Evolutionary conservation across 345 rosid genomes (phyloP), one percentile per base, ranked within the genome.

Genomic region (Euphorbia peplus): DNA sequence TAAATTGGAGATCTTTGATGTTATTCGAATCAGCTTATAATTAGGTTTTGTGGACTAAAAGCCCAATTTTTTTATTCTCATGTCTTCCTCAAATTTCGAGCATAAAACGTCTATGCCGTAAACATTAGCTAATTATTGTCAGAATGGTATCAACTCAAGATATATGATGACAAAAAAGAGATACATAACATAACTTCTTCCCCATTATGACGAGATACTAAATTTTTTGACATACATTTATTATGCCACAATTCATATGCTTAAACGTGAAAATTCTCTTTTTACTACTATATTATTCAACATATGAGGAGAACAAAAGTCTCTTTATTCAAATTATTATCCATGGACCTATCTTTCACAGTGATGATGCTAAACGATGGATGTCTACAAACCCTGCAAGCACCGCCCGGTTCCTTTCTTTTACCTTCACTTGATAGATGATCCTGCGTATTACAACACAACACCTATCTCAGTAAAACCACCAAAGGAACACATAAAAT

Each of bases 351-450:
- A 47, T 12, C 66, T 12, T 68, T 76, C 79, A 91, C 54, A 89
- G 77, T 0, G 88, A 79, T 0, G 93, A 82, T 15, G 82, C 22
- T 57, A 83, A 28, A 18, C 68, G 73, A 63, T 67, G 83, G 53
- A 91, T 73, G 70, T 84, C 90, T n/a, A 86, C 90, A 51, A 73
- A 86, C 56, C 97, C 96, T 53, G 91, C 75, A 22, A 92, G 84
- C 75, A 92, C 93, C 0, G 74, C 57, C 4, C 85, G 80, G 75
- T 81, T 81, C 53, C 92, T 79, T 48, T 88, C 98, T 70, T 89
- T 92, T 61, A 83, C 89, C 78, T 79, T 84, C 0, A 82, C 79
- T 72, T 83, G 96, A 73, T 83, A 89, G 48, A 81, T 72, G 56
- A 89, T 88, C 85, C 96, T 90, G 92, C 78, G 58, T 24, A 73